Evolutionary conservation across 768 basidiomycete species (phyloP).

Genomic region (Pholiota conissans): DNA sequence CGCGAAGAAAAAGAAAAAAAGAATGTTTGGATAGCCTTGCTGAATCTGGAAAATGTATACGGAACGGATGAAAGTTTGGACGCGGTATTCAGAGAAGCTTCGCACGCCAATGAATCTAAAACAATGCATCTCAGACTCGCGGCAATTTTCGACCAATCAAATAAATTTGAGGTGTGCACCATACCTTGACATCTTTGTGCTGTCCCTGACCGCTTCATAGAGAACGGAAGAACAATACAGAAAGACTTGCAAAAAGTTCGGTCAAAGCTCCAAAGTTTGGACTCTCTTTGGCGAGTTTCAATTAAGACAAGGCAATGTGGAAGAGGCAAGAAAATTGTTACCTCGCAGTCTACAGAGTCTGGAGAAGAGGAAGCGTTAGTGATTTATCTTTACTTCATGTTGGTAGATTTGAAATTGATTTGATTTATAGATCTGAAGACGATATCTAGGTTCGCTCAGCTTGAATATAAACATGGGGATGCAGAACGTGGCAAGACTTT

Average conservation of each 20-base stretch:
- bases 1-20: slow-evolving; percentile 95
- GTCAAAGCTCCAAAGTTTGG: slow-evolving; percentile 93
- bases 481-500: slow-evolving; percentile 93
- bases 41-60: slow-evolving; percentile 93
- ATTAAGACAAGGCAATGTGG: slow-evolving; percentile 67
- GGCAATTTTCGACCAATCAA: slow-evolving; percentile 79
- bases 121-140: slow-evolving; percentile 85
- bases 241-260: slow-evolving; percentile 91
- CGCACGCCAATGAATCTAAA: slow-evolving; percentile 89
- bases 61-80: slow-evolving; percentile 84
- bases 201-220: slow-evolving; percentile 37
- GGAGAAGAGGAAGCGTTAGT: slow-evolving; percentile 91
- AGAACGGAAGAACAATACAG: slow-evolving; percentile 93
- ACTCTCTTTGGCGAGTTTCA: slow-evolving; percentile 84
- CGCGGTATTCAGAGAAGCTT: slow-evolving; percentile 86
- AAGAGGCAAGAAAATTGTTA: slow-evolving; percentile 82
- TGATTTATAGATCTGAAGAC: slow-evolving; percentile 80
- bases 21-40: slow-evolving; percentile 95
- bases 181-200: not conserved
- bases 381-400: not conserved
- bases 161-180: slow-evolving; percentile 69
- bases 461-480: slow-evolving; percentile 95
- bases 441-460: slow-evolving; percentile 90
- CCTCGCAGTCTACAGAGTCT: slow-evolving; percentile 88
- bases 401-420: not conserved